Percentiles rank a stretch among this genome's conserved stretches.
These are phyloP conservation scores for Tolypocladium capitatum DNA, from an alignment of 2,329 filamentous ascomycete genomes.

Conservation along the genomic window DNA sequence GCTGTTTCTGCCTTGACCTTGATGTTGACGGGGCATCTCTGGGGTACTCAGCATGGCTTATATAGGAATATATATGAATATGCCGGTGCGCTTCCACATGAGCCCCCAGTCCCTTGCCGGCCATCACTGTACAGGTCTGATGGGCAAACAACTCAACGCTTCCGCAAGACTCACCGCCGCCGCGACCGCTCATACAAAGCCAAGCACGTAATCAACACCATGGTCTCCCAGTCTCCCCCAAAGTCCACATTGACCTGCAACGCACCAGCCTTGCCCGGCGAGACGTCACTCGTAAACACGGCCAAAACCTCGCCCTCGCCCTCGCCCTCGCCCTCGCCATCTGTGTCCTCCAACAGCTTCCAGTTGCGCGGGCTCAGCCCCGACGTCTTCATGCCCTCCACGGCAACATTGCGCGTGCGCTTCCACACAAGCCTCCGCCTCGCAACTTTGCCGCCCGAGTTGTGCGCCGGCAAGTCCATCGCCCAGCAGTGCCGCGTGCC, in stretches of 20 bases:
- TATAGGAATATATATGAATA: no score
- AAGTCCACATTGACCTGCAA: constrained; percentile 6
- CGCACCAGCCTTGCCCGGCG: constrained; percentile 1
- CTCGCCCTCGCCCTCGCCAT: neutral
- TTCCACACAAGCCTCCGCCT: constrained; percentile 3
- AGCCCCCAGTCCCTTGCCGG: no score
- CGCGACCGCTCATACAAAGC: constrained; percentile 1
- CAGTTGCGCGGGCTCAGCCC: constrained; percentile 4
- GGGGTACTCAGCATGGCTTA: no score
- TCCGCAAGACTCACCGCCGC: neutral
- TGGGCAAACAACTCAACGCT: neutral
- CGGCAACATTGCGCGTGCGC: constrained; percentile 3
- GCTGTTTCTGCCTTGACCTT: no score
- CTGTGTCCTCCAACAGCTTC: constrained; percentile 1
- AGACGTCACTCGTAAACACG: constrained; percentile 3
- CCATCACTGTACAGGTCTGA: neutral
- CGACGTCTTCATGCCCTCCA: constrained; percentile 4
- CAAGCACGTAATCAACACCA: constrained; percentile 4
- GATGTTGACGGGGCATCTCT: no score
- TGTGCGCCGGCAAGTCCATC: neutral
- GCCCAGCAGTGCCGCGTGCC: constrained; percentile 3
- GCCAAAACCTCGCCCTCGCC: no score
- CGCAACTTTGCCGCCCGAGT: neutral
- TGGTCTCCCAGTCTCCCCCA: constrained; percentile 4
- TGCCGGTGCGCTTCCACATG: neutral